Percentiles rank a stretch among this genome's conserved stretches.
Evolutionary conservation across 2,329 filamentous ascomycete species (phyloP).

Genomic region (Pseudogymnoascus sp.): DNA sequence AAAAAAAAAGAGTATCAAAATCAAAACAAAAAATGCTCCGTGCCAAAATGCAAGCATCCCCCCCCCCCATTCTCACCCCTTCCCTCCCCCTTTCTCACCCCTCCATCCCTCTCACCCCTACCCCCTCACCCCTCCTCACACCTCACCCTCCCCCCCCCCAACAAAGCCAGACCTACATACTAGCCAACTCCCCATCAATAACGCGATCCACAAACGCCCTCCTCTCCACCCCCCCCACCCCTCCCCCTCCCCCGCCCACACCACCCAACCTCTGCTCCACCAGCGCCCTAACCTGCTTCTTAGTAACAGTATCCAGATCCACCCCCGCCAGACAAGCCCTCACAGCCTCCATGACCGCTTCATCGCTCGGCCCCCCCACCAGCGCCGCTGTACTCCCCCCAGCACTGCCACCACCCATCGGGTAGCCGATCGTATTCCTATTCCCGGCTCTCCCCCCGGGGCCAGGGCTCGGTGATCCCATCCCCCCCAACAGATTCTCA

Average conservation of each 20-base stretch:
- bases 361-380: constrained; percentile 60
- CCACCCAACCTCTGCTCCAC: constrained; percentile 91
- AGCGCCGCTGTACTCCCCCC: not conserved
- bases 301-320: constrained; percentile 93
- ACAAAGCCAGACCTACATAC: constrained; percentile 53
- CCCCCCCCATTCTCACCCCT: not conserved
- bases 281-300: constrained; percentile 88
- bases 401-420: not conserved
- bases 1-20: not conserved
- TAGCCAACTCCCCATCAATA: constrained; percentile 89
- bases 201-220: constrained; percentile 82
- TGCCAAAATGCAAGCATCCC: not conserved
- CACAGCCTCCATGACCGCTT: constrained; percentile 74
- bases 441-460: not conserved
- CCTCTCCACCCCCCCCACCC: constrained; percentile 69
- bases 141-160: not conserved
- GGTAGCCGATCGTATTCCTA: not conserved
- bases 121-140: not conserved
- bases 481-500: constrained; percentile 28
- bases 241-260: no score
- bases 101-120: not conserved
- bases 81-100: not conserved
- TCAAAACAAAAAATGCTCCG: not conserved
- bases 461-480: constrained; percentile 22
- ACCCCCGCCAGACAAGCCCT: constrained; percentile 76